Evolutionary conservation across 2,329 filamentous ascomycete species (phyloP).

Genomic region (Phaeosphaeria sp.): DNA sequence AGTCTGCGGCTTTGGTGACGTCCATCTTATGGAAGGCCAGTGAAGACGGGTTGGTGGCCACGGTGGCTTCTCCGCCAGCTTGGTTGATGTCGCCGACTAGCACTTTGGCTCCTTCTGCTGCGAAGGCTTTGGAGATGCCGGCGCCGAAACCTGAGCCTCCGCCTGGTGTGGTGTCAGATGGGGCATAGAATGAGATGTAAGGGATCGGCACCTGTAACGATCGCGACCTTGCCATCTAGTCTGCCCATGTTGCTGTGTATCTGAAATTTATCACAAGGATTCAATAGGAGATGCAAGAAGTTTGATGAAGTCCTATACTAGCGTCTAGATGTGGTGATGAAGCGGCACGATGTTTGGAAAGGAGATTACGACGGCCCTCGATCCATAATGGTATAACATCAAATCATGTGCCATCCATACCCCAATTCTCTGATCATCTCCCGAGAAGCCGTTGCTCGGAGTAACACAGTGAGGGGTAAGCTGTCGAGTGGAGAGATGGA

Average conservation of each 20-base stretch:
- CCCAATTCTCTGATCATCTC: slow-evolving; percentile 7
- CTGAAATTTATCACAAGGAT: not conserved
- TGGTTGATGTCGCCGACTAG: slow-evolving; percentile 68
- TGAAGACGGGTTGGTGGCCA: slow-evolving; percentile 47
- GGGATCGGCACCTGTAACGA: slow-evolving; percentile 58
- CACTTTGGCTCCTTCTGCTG: slow-evolving; percentile 66
- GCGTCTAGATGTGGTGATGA: not conserved
- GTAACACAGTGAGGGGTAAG: slow-evolving; percentile 24
- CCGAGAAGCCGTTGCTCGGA: slow-evolving; percentile 8
- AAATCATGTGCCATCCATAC: slow-evolving; percentile 4
- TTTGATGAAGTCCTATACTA: not conserved
- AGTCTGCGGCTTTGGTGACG: slow-evolving; percentile 60
- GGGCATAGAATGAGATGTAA: slow-evolving; percentile 3
- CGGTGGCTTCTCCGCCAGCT: slow-evolving; percentile 59
- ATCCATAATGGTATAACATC: slow-evolving; percentile 3
- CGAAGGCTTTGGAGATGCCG: slow-evolving; percentile 66
- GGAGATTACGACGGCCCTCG: slow-evolving; percentile 4
- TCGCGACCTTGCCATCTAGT: slow-evolving; percentile 62
- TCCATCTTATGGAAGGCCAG: slow-evolving; percentile 54
- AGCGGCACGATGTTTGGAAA: not conserved
- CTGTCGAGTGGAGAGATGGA: not conserved
- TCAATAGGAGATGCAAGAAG: not conserved
- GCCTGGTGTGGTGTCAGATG: slow-evolving; percentile 45
- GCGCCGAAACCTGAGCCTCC: slow-evolving; percentile 70
- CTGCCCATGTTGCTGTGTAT: slow-evolving; percentile 42